Conservation (phyloP, 2,329 filamentous ascomycete genomes). For the Botryotinia calthae region DNA sequence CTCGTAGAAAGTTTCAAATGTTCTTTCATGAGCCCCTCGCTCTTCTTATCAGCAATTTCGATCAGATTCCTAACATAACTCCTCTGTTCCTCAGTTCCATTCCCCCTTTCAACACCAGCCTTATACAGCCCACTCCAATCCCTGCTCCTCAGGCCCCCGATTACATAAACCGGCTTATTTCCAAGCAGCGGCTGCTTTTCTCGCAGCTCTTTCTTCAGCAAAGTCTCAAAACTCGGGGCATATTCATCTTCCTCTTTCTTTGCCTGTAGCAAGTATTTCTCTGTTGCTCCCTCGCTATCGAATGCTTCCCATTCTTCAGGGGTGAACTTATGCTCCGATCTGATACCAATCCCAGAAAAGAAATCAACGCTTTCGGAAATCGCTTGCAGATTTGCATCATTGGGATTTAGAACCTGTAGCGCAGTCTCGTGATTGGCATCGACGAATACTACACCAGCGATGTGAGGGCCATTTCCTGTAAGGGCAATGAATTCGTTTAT, state of each 20-base stretch:
- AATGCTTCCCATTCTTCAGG: constrained; percentile 24
- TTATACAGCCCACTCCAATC: constrained; percentile 33
- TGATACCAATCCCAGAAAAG: constrained; percentile 7
- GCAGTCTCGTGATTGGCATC: constrained; percentile 29
- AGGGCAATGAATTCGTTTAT: constrained; percentile 24
- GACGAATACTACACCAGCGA: constrained; percentile 30
- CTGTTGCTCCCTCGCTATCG: constrained; percentile 21
- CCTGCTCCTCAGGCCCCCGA: neutral
- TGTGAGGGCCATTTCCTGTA: constrained; percentile 1
- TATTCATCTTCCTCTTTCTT: constrained; percentile 22
- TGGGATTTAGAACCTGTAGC: constrained; percentile 23
- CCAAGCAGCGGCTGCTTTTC: constrained; percentile 35
- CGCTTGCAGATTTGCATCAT: constrained; percentile 14
- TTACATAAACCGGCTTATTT: constrained; percentile 29
- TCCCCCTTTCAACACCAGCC: constrained; percentile 37
- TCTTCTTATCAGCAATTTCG: constrained; percentile 33
- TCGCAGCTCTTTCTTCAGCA: constrained; percentile 34
- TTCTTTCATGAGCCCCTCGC: constrained; percentile 35
- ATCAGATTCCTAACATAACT: constrained; percentile 35
- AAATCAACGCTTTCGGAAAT: constrained; percentile 17
- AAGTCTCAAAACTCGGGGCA: constrained; percentile 33
- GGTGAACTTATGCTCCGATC: constrained; percentile 24
- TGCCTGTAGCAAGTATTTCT: constrained; percentile 23
- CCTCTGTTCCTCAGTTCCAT: constrained; percentile 40
- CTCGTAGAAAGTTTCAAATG: constrained; percentile 36